Evolutionary conservation across 768 basidiomycete species (phyloP).

Genomic region (Kwoniella botswanensis): DNA sequence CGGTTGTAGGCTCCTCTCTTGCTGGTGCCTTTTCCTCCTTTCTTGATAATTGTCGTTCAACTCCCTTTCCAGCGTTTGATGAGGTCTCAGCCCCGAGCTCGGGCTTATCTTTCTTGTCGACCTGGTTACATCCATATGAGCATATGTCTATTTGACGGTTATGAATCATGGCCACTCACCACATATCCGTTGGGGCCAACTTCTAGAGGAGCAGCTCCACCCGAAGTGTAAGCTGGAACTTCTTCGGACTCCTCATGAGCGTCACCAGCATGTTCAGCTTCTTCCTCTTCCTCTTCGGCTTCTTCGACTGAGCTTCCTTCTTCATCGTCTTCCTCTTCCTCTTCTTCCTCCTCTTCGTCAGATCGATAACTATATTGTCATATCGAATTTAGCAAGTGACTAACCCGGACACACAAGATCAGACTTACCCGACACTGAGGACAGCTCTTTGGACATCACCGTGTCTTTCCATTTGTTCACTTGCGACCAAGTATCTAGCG

Average conservation of each 20-base stretch:
- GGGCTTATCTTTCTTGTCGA: conserved; percentile 62
- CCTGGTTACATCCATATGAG: conserved; percentile 50
- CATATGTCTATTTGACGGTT: conserved; percentile 5
- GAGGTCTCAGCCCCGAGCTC: conserved; percentile 38
- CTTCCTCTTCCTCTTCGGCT: conserved; percentile 49
- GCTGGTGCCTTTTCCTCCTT: conserved; percentile 77
- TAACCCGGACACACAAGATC: neutral
- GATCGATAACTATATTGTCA: conserved; percentile 59
- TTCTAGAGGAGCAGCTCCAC: conserved; percentile 60
- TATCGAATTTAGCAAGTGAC: conserved; percentile 16
- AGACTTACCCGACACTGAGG: conserved; percentile 77
- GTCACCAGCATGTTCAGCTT: conserved; percentile 66
- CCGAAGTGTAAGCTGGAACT: conserved; percentile 68
- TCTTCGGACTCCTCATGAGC: conserved; percentile 63
- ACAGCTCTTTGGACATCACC: conserved; percentile 94
- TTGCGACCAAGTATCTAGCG: conserved; percentile 89
- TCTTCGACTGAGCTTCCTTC: conserved; percentile 56
- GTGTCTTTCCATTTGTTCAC: conserved; percentile 87
- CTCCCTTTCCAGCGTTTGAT: conserved; percentile 41
- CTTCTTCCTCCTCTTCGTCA: conserved; percentile 67
- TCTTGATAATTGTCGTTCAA: conserved; percentile 65
- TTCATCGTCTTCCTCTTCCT: conserved; percentile 62
- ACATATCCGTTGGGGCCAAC: conserved; percentile 66
- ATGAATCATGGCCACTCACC: conserved; percentile 61
- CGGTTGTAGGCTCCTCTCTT: conserved; percentile 60